These are phyloP conservation scores for Avena atlantica DNA, from an alignment of 176 grass and related monocot species.

Conservation along the genomic window DNA sequence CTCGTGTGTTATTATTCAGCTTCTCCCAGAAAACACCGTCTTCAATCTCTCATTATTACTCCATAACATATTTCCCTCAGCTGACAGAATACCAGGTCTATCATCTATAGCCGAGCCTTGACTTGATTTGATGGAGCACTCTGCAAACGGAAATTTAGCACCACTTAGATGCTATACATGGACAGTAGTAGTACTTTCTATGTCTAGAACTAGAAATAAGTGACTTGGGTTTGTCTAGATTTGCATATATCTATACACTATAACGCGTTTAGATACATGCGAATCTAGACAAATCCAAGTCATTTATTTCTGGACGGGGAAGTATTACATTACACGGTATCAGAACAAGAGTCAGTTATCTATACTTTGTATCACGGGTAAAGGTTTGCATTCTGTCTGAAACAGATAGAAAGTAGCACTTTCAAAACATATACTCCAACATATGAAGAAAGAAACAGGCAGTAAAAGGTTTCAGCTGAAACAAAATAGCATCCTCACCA, in stretches of 20 bases:
- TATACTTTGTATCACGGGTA: neutral
- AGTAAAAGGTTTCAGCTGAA: neutral
- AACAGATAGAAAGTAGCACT: neutral
- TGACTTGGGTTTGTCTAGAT: too few species aligned
- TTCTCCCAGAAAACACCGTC: neutral
- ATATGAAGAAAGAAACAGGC: neutral
- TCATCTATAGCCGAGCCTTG: conserved; percentile 64
- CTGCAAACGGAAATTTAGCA: conserved; percentile 53
- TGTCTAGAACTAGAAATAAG: too few species aligned
- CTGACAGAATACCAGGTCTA: neutral
- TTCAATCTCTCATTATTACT: conserved; percentile 4
- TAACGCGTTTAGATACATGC: too few species aligned
- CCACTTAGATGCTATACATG: conserved; percentile 19
- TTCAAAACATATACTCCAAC: neutral
- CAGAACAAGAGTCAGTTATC: neutral
- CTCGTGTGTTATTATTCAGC: conserved; percentile 10
- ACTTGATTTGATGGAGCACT: conserved; percentile 60
- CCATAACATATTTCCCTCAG: neutral
- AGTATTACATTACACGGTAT: neutral
- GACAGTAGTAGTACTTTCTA: neutral
- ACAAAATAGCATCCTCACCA: conserved; percentile 60
- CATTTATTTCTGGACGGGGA: too few species aligned
- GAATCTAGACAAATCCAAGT: too few species aligned
- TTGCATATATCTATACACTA: too few species aligned
- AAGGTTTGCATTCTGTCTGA: neutral